Conservation (phyloP, 2,329 filamentous ascomycete genomes). For the Trichoderma asperellum region DNA sequence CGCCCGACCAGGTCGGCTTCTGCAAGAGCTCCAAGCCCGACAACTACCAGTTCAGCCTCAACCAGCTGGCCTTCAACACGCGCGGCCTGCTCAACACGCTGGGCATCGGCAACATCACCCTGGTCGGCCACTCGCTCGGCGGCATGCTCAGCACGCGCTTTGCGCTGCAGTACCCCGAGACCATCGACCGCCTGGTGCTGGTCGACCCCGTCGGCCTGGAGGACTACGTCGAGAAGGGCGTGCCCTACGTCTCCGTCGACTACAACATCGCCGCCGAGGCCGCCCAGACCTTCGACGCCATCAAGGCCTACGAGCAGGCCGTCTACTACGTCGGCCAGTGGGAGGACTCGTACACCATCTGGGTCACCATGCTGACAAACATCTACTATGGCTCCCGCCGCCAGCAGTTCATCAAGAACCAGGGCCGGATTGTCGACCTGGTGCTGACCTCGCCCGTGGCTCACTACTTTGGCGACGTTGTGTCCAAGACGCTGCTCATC, state of each 20-base stretch:
- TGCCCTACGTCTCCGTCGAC: conserved; percentile 52
- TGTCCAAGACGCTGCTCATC: conserved; percentile 52
- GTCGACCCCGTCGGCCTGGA: conserved; percentile 59
- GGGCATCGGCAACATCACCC: conserved; percentile 47
- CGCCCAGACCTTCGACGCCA: conserved; percentile 48
- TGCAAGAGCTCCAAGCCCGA: conserved; percentile 60
- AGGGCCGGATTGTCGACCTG: conserved; percentile 58
- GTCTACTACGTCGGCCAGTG: conserved; percentile 56
- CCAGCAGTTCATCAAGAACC: conserved; percentile 49
- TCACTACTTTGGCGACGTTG: conserved; percentile 53
- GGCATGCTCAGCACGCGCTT: conserved; percentile 59
- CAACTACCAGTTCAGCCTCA: conserved; percentile 56
- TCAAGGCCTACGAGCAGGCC: conserved; percentile 51
- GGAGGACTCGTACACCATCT: conserved; percentile 54
- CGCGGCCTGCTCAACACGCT: conserved; percentile 51
- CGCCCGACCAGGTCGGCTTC: conserved; percentile 60
- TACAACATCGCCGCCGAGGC: conserved; percentile 44
- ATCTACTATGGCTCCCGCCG: conserved; percentile 53
- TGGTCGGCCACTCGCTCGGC: conserved; percentile 60
- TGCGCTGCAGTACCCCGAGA: conserved; percentile 53
- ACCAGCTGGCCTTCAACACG: conserved; percentile 57
- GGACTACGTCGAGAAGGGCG: conserved; percentile 55
- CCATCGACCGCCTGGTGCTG: conserved; percentile 50
- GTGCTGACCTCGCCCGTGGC: conserved; percentile 57
- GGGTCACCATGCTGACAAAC: conserved; percentile 59